Evolutionary conservation across 2,329 filamentous ascomycete genomes (phyloP).

Genomic region (Penicillium nordicum): DNA sequence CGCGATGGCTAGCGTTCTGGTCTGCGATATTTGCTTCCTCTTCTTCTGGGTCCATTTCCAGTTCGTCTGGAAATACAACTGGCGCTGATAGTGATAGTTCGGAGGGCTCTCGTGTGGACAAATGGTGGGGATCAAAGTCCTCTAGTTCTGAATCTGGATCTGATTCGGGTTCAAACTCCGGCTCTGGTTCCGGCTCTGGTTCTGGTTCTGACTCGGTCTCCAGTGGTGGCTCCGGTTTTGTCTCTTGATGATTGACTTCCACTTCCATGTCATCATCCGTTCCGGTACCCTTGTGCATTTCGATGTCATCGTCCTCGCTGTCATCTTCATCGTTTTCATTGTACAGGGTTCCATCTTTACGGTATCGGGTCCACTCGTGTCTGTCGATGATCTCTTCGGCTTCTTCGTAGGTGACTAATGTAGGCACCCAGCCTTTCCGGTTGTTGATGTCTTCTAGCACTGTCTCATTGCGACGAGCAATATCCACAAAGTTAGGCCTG

Average conservation of each 20-base stretch:
- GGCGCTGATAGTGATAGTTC: neutral
- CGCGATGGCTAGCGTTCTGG: conserved; percentile 39
- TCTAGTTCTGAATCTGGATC: neutral
- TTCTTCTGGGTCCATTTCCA: conserved; percentile 37
- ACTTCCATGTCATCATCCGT: conserved; percentile 5
- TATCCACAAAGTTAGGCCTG: conserved; percentile 50
- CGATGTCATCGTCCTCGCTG: conserved; percentile 10
- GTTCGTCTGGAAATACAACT: conserved; percentile 7
- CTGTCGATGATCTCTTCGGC: conserved; percentile 14
- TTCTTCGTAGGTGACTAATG: conserved; percentile 37
- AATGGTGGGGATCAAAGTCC: neutral
- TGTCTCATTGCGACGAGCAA: conserved; percentile 53
- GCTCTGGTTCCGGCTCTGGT: neutral
- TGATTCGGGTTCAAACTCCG: neutral
- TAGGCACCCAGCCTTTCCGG: conserved; percentile 27
- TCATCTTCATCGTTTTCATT: conserved; percentile 39
- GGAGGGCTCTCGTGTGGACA: neutral
- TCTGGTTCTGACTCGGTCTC: neutral
- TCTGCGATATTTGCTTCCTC: conserved; percentile 50
- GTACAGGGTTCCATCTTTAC: conserved; percentile 1
- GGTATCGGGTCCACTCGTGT: conserved; percentile 9
- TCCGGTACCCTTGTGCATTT: neutral
- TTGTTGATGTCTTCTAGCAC: conserved; percentile 45
- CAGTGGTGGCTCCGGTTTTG: neutral
- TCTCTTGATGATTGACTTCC: neutral